Conservation (phyloP, 1,284 basidiomycete species). For the Rhodotorula glutinis region DNA sequence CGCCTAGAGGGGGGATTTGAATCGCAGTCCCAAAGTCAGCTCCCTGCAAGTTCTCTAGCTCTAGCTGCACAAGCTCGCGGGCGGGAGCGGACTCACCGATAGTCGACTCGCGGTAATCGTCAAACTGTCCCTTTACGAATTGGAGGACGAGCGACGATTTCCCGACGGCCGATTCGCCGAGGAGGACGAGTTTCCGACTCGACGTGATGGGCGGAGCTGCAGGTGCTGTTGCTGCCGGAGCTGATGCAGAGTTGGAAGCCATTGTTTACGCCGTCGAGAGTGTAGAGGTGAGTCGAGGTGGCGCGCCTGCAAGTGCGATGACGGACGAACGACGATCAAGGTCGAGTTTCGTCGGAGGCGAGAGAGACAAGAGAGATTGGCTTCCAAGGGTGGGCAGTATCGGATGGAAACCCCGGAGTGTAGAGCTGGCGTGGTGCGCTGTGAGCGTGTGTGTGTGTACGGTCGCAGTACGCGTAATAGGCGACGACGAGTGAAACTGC, state of each 20-base stretch:
- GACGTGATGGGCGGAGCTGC: conserved; percentile 39
- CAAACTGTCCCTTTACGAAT: conserved; percentile 93
- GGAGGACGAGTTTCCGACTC: conserved; percentile 37
- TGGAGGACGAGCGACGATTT: conserved; percentile 97
- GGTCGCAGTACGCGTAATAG: too few species aligned
- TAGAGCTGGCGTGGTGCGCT: too few species aligned
- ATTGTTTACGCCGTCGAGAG: too few species aligned
- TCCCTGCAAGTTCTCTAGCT: background rate
- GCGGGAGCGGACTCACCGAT: conserved; percentile 94
- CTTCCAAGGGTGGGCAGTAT: too few species aligned
- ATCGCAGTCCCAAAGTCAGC: conserved; percentile 11
- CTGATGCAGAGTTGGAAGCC: conserved; percentile 13
- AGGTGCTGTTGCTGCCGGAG: conserved; percentile 14
- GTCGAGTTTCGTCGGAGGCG: too few species aligned
- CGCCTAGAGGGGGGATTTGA: conserved; percentile 20
- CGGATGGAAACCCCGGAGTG: too few species aligned
- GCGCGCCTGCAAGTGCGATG: background rate
- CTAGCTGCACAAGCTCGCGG: too few species aligned
- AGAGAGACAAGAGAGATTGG: too few species aligned
- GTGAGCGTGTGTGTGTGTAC: too few species aligned
- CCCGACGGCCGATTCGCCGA: conserved; percentile 93
- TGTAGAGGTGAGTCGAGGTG: too few species aligned
- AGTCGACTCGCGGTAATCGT: conserved; percentile 94
- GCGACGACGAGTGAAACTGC: too few species aligned
- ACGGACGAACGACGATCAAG: background rate